Conservation (phyloP, 2,329 filamentous ascomycete genomes). For the Fusarium sp. region DNA sequence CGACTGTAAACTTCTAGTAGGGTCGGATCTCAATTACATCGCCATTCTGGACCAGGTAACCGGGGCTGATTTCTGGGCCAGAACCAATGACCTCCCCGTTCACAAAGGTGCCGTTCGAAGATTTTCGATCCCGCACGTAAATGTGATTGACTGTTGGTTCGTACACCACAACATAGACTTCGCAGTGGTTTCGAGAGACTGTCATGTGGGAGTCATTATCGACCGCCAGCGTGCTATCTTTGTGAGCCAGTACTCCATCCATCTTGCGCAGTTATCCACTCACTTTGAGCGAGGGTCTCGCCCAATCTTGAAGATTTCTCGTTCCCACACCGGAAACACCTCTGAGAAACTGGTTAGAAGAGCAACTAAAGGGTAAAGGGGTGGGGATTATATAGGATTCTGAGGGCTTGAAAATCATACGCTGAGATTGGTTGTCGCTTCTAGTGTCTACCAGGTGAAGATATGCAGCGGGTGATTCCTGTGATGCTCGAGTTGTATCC, state of each 20-base stretch:
- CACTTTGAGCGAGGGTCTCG: constrained; percentile 51
- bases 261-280: not conserved
- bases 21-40: constrained; percentile 59
- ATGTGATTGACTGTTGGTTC: constrained; percentile 57
- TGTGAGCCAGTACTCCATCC: constrained; percentile 1
- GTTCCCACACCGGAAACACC: constrained; percentile 45
- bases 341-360: constrained; percentile 32
- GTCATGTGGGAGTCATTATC: constrained; percentile 48
- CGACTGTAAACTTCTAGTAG: constrained; percentile 52
- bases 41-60: constrained; percentile 61
- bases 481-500: not conserved
- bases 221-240: constrained; percentile 53
- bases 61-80: constrained; percentile 52
- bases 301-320: constrained; percentile 51
- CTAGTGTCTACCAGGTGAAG: constrained; percentile 42
- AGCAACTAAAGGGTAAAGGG: not conserved
- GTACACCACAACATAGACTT: constrained; percentile 65
- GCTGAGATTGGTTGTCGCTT: constrained; percentile 40
- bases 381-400: constrained; percentile 12
- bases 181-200: constrained; percentile 65
- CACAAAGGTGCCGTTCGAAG: constrained; percentile 64
- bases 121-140: constrained; percentile 67
- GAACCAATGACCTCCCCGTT: constrained; percentile 59
- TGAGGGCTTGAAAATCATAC: constrained; percentile 30
- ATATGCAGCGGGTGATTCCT: constrained; percentile 42